A percentile compares a stretch with the other conserved stretches of the same genome.
These are phyloP conservation scores for Suhomyces guaymorum DNA, from an alignment of 1,139 yeast species.

Conservation along the genomic window DNA sequence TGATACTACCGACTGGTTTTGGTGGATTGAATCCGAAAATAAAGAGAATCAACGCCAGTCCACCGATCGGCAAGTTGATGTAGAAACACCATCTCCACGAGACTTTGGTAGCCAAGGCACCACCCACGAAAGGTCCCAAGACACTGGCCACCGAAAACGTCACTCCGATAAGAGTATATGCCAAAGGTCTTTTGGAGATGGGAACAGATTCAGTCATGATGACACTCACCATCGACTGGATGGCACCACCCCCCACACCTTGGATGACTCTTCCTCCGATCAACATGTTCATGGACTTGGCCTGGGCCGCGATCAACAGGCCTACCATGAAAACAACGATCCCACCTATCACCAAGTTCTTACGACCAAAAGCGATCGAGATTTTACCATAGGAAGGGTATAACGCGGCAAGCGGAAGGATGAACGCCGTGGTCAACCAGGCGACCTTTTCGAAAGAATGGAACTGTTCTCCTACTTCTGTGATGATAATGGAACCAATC, in stretches of 20 bases:
- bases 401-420: constrained; percentile 59
- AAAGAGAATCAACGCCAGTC: constrained; percentile 50
- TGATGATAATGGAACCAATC: constrained; percentile 58
- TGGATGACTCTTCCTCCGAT: constrained; percentile 72
- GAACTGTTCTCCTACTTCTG: constrained; percentile 57
- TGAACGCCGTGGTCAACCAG: constrained; percentile 63
- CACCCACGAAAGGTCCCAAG: constrained; percentile 69
- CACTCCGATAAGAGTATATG: constrained; percentile 50
- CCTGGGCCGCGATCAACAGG: constrained; percentile 59
- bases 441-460: constrained; percentile 54
- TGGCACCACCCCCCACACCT: constrained; percentile 76
- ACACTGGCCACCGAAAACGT: constrained; percentile 59
- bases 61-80: constrained; percentile 70
- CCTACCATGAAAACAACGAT: constrained; percentile 62
- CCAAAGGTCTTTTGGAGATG: constrained; percentile 55
- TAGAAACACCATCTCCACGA: constrained; percentile 83
- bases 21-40: constrained; percentile 59
- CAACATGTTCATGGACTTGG: constrained; percentile 57
- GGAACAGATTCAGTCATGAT: constrained; percentile 64
- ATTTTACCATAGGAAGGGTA: constrained; percentile 63
- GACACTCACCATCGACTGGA: constrained; percentile 58
- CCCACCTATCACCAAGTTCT: constrained; percentile 49
- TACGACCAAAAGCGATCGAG: constrained; percentile 63
- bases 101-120: constrained; percentile 59
- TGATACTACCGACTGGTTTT: constrained; percentile 39